Conservation (phyloP, 2,329 filamentous ascomycete genomes). For the Diaporthe citrichinensis region DNA sequence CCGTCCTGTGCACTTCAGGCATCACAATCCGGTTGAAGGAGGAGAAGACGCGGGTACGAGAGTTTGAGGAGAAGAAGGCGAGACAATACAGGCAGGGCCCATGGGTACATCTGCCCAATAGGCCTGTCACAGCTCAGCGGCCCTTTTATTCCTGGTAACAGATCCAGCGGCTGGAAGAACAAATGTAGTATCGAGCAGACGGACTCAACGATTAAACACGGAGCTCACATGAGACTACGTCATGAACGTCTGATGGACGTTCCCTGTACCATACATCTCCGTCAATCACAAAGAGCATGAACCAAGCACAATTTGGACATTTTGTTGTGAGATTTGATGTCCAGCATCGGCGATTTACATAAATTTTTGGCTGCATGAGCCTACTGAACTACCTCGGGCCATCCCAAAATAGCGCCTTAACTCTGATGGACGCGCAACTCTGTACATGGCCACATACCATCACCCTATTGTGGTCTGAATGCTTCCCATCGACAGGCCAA, state of each 20-base stretch:
- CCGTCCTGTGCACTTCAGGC: constrained; percentile 60
- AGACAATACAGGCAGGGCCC: constrained; percentile 82
- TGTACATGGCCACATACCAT: neutral
- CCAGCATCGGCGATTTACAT: constrained; percentile 26
- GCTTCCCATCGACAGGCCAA: neutral
- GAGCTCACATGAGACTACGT: neutral
- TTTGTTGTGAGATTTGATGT: constrained; percentile 4
- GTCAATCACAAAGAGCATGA: neutral
- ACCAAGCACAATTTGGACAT: neutral
- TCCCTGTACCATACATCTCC: neutral
- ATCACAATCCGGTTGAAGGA: constrained; percentile 91
- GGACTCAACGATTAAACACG: neutral
- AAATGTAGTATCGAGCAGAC: neutral
- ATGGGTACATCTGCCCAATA: constrained; percentile 90
- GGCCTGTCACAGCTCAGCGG: constrained; percentile 85
- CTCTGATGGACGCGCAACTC: neutral
- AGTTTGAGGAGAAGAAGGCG: constrained; percentile 82
- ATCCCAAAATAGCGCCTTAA: neutral
- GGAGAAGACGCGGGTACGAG: constrained; percentile 88
- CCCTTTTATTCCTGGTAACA: constrained; percentile 92
- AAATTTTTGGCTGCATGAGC: constrained; percentile 5
- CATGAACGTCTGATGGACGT: neutral
- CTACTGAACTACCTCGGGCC: neutral
- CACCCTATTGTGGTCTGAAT: neutral
- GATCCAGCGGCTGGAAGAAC: neutral